A percentile compares a stretch with the other conserved stretches of the same genome.
Evolutionary conservation across 2,329 filamentous ascomycete species (phyloP).

Genomic region (Aspergillus bombycis): DNA sequence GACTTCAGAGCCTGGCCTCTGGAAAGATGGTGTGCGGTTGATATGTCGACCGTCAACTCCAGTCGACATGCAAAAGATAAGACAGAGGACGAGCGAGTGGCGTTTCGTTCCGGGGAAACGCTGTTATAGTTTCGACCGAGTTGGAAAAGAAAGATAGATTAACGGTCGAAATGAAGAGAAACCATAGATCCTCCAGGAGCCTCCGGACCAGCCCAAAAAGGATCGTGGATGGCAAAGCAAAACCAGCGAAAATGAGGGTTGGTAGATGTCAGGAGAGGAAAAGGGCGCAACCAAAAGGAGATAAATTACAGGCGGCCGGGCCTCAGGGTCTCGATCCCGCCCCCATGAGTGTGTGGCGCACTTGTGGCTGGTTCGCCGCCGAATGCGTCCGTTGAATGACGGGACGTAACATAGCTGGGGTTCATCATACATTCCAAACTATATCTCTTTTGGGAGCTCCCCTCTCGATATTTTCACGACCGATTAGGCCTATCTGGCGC

Average conservation of each 20-base stretch:
- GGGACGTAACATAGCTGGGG: neutral
- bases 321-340: constrained; percentile 15
- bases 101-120: constrained; percentile 24
- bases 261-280: constrained; percentile 19
- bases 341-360: constrained; percentile 20
- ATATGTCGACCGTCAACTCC: constrained; percentile 54
- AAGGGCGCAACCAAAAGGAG: constrained; percentile 25
- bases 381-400: constrained; percentile 12
- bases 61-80: constrained; percentile 58
- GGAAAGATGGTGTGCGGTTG: constrained; percentile 57
- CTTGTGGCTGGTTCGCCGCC: constrained; percentile 16
- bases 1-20: constrained; percentile 48
- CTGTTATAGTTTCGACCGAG: constrained; percentile 13
- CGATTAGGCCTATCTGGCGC: neutral
- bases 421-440: neutral
- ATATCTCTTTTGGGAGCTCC: neutral
- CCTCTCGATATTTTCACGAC: neutral
- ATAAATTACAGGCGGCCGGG: constrained; percentile 5
- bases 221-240: constrained; percentile 16
- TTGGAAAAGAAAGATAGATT: constrained; percentile 21
- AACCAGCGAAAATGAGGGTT: constrained; percentile 16
- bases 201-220: constrained; percentile 28
- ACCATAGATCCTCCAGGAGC: constrained; percentile 34
- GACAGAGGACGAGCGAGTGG: constrained; percentile 22
- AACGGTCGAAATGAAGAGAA: constrained; percentile 29